Evolutionary conservation across 2,329 filamentous ascomycete species (phyloP), one percentile per base, ranked within the genome.

Genomic region (Pestalotiopsis sp.): DNA sequence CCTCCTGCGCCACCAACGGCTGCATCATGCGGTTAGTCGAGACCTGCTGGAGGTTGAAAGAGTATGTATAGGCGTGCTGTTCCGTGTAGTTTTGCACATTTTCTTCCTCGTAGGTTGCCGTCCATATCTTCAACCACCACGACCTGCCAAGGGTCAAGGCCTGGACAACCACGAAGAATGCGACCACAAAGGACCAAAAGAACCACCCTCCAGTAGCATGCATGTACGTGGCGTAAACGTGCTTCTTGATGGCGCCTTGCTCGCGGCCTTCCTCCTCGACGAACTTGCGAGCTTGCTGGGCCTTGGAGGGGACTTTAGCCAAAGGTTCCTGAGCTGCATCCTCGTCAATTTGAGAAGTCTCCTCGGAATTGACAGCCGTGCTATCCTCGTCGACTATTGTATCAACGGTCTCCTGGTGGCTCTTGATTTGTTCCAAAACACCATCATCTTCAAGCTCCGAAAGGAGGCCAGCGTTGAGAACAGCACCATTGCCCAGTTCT

Each of bases 211-310:
- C 92, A 70, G 88, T 92, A 27, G 90, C 88, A 11, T 83, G 84
- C 14, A 95, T 79, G 74, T 95, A 96, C 0, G 85, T 84, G 13
- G 82, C 75, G 71, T 95, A 95, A n/a, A 95, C 86, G 6, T 84
- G 83, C 25, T 83, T 83, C 73, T 91, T 91, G 39, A 95, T 89
- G 4, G 90, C 86, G 1, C 93, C 93, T 66, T 87, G 86, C 75
- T 93, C 91, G 68, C 90, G 87, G n/a, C 82, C 83, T 77, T 96
- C 93, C 2, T 94, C 92, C 75, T 94, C 90, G 31, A 93, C 88
- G 72, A 95, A 95, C 77, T 93, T 92, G 71, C 89, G 90, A 0
- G 89, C 85, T 5, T 77, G 69, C 3, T 73, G 69, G 4, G 80
- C 79, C 75, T 87, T 87, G 3, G 85, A 86, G 1, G 82, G 75